Base-by-base conservation (phyloP, 495 filamentous ascomycete genomes). In the Penicillium bovifimosum region DNA sequence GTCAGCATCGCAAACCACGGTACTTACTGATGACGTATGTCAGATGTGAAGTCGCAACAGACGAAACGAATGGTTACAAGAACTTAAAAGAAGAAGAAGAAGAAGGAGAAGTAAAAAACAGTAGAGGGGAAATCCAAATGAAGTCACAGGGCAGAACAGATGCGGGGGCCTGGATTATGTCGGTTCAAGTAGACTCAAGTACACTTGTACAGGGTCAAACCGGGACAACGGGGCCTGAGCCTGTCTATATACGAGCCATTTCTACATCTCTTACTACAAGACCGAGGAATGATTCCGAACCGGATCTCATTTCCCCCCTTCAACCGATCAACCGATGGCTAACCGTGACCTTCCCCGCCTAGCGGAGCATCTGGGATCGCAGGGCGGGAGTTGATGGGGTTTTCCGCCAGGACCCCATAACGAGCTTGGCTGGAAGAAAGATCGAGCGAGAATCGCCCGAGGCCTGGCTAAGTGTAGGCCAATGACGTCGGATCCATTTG, bases 1-100 rank as follows among this genome's bases (percentile, higher is more conserved):
- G 40, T 24, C 29, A 20, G 58, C 16, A 17, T 14, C 1, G 29
- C 32, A 42, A 48, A 53, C 49, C 59, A 35, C 47, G 47, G 49
- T 24, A 61, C 61, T 56, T 34, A 63, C 60, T 32, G 44, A 61
- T 63, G 60, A 63, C 57, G 60, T 60, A 47, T 36, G 13, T 24
- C 35, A n/a, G 26, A 24, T 8, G 20, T 24, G 33, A 14, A 17
- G 31, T 18, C 20, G 20, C 31, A 33, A 10, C 1, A 6, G 16
- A 4, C 18, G 34, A 17, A 26, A 13, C 10, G n/a, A 8, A 27
- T 26, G 26, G 14, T 38, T 26, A 4, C 41, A 8, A 45, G 35
- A 20, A 46, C 10, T 38, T 26, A 4, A 32, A 8, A 45, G 14
- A 14, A 13, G 35, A 47, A 28, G 13, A 24, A 42, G 52, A 28